phyloP scores from a whole-genome alignment of 305 asterid species.

The Fraxinus xanthoxyloides region DNA sequence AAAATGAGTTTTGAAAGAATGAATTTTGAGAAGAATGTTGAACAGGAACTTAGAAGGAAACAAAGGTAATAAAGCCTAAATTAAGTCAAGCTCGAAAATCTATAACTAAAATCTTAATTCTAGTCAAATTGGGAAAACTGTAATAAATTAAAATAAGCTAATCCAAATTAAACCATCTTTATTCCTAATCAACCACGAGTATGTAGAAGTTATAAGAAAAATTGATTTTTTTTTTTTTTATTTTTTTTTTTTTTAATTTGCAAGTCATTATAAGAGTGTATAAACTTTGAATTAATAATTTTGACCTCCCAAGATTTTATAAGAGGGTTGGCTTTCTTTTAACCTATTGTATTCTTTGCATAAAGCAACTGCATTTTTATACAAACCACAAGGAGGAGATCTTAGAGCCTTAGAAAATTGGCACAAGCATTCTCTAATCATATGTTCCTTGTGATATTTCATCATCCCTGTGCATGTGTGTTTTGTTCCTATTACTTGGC shows the following conservation, averaged over 20 bases:
- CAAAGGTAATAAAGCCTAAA: background rate
- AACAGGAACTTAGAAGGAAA: background rate
- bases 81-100: background rate
- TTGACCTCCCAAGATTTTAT: background rate
- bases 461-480: background rate
- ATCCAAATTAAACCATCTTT: background rate
- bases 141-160: background rate
- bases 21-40: too few relatives aligned
- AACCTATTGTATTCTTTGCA: background rate
- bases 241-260: background rate
- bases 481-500: background rate
- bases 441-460: background rate
- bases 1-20: too few relatives aligned
- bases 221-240: too few relatives aligned
- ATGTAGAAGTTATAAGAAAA: background rate
- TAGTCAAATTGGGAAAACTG: background rate
- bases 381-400: background rate
- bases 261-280: background rate
- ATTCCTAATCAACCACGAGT: background rate
- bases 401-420: background rate
- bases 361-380: background rate
- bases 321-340: background rate
- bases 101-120: background rate
- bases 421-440: background rate
- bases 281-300: background rate